Base-by-base conservation (phyloP, 192 early-diverging fungal species). In the Coemansia sp. region DNA sequence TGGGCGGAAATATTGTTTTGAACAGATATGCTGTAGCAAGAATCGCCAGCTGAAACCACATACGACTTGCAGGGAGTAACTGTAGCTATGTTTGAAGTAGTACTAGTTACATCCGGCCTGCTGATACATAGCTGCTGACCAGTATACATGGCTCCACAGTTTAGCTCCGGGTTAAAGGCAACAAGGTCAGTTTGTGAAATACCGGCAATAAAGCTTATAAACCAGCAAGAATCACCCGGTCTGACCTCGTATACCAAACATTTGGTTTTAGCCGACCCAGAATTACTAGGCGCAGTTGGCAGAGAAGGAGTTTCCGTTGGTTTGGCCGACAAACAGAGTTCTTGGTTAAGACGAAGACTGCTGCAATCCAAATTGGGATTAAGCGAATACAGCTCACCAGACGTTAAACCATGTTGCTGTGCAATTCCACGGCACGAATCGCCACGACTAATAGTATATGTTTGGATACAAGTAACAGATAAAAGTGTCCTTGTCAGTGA, bases 191-290 rank as follows among this genome's bases (percentile, higher is more conserved):
- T 28, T 33, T 35, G 11, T 8, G 62, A 35, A n/a, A 64, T 64
- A 9, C 62, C 62, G 12, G 45, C 45, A 35, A 48, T 51, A 32
- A 32, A 48, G 33, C 32, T 35, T 5, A 64, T 64, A 64, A 51
- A 52, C 62, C 62, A 64, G 48, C 62, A 64, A 15, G 62, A 52
- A 33, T 64, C 62, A 17, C 48, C 33, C 32, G 48, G 45, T 36
- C 48, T n/a, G 4, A 64, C 62, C 4, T 33, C 48, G 52, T 64
- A 64, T 18, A 14, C 34, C 1, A 22, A 12, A 32, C 62, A 64
- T 20, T 36, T 59, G 4, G 57, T 36, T 15, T 59, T 59, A 5
- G 57, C 11, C 14, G 57, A 6, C 14, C 15, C 33, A 59, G 15
- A 5, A n/a, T 12, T 36, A 36, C 34, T 35, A 0, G 57, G 11